Base-by-base conservation (phyloP, 139 green algal species). In the Nannochloris sp. region DNA sequence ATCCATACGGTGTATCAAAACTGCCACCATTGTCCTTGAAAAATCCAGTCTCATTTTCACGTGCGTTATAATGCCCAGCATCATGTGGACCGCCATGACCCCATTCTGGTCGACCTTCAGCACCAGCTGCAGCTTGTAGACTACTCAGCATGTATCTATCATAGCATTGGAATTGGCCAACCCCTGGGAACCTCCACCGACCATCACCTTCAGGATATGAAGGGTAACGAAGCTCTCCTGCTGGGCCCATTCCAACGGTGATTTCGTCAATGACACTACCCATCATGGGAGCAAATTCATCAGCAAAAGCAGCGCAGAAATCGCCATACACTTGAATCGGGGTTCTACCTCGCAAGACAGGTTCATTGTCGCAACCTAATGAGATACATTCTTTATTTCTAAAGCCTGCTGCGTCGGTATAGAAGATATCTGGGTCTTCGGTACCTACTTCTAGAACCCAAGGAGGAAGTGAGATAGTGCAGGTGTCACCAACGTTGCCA, bases 151-250 rank as follows among this genome's bases (percentile, higher is more conserved):
- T 97, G 84, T 95, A 97, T 67, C 80, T 83, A 80, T 99, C 93
- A 68, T 96, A 97, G 82, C 93, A 98, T 78, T 99, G 93, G 80
- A 98, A 98, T 78, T 98, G 89, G 23, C 93, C 93, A 14, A 98
- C 90, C 8, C 93, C 93, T 5, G 93, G 93, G 67, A 98, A 98
- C 19, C 87, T 79, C 92, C 92, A 98, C 23, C 88, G 80, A 3
- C 88, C 89, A 54, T 96, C 88, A 2, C 90, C 90, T 60, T 97
- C 90, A 12, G 92, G 94, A 70, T 99, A 99, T 0, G 89, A 84
- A 2, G 95, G 95, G 69, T 98, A 99, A n/a, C 95, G 79, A 61
- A 98, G 83, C 85, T 99, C 95, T 12, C 95, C 95, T 12, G 92
- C 92, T 9, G 95, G 95, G 8, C 95, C 95, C 54, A 97, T 72